These are phyloP conservation scores for Triticum urartu DNA, from an alignment of 176 grass and related monocot species.

Conservation along the genomic window DNA sequence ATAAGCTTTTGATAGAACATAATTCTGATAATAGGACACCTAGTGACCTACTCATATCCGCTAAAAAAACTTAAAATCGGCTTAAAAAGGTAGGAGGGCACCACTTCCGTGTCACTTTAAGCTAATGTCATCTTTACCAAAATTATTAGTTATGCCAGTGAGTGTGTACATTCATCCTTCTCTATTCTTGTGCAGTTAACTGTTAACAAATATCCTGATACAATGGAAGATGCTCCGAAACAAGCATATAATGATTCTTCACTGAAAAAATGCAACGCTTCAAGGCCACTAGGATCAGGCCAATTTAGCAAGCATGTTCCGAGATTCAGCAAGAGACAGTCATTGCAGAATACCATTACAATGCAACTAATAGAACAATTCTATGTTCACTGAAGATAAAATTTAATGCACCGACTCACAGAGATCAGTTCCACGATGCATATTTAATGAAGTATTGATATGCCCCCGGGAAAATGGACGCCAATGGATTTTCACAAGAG, in stretches of 20 bases:
- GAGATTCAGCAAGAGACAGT: not conserved
- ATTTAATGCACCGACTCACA: not conserved
- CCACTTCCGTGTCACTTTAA: not conserved
- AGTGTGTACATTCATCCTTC: not conserved
- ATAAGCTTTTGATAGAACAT: not conserved
- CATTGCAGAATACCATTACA: not conserved
- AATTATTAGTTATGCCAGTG: not conserved
- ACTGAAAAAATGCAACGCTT: not conserved
- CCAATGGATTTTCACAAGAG: not conserved
- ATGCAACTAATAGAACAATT: not conserved
- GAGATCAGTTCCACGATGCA: not conserved
- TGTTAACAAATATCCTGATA: not conserved
- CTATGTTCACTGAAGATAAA: not conserved
- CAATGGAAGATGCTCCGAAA: not conserved
- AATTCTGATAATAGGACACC: not conserved
- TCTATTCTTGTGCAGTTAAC: not conserved
- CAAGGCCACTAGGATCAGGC: not conserved
- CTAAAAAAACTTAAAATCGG: not conserved
- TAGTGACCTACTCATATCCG: not conserved
- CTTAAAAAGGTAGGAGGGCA: not conserved
- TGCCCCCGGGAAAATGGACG: not conserved
- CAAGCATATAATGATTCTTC: not conserved
- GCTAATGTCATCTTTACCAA: not conserved
- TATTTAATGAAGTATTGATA: not conserved
- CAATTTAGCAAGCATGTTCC: not conserved